Evolutionary conservation across 371 early-diverging fungal species (phyloP).

Genomic region (Circinella umbellata): DNA sequence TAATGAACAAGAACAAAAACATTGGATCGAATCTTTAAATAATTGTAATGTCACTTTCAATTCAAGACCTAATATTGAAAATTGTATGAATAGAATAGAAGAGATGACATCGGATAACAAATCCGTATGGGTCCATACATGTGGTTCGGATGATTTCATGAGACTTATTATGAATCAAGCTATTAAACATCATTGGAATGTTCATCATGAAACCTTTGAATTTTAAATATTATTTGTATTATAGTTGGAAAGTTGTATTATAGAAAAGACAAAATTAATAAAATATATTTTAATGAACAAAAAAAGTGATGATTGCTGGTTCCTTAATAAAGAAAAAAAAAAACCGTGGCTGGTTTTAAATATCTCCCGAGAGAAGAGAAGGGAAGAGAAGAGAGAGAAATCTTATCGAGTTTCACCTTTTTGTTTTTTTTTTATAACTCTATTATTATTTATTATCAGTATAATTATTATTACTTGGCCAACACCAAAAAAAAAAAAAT

Average conservation of each 20-base stretch:
- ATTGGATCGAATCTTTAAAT: slow-evolving; percentile 14
- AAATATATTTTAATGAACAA: too few relatives aligned
- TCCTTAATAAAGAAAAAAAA: background rate
- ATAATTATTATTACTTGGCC: too few relatives aligned
- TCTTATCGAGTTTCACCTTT: background rate
- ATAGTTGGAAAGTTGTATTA: background rate
- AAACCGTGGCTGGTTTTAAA: slow-evolving; percentile 6
- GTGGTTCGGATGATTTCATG: slow-evolving; percentile 43
- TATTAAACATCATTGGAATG: slow-evolving; percentile 30
- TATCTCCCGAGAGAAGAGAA: background rate
- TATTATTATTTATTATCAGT: too few relatives aligned
- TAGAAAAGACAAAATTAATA: background rate
- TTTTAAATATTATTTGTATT: slow-evolving; percentile 24
- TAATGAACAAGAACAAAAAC: slow-evolving; percentile 9
- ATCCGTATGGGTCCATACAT: slow-evolving; percentile 42
- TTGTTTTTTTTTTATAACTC: background rate
- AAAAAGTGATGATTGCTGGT: background rate
- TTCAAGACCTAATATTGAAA: slow-evolving; percentile 28
- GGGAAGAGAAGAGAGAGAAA: too few relatives aligned
- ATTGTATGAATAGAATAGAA: slow-evolving; percentile 32
- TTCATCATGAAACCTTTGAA: slow-evolving; percentile 52
- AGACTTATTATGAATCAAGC: slow-evolving; percentile 38
- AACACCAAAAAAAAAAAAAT: too few relatives aligned
- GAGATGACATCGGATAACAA: background rate
- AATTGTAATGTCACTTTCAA: slow-evolving; percentile 24